Conservation (phyloP, 1,284 basidiomycete species). For the Leucoagaricus sp. region DNA sequence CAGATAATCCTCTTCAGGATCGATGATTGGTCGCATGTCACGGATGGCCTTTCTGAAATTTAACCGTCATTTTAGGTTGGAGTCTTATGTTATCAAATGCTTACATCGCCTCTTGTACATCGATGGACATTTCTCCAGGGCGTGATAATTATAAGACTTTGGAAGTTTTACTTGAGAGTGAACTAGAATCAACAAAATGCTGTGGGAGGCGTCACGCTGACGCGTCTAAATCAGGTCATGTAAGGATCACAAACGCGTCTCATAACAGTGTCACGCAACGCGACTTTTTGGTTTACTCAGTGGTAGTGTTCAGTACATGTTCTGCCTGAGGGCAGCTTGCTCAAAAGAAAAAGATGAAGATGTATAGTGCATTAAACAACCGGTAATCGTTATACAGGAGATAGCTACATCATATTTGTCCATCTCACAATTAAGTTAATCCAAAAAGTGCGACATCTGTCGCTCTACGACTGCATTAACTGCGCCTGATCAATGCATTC, state of each 20-base stretch:
- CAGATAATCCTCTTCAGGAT: constrained; percentile 74
- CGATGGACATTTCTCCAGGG: constrained; percentile 27
- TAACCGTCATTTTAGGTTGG: not conserved
- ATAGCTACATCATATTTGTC: not conserved
- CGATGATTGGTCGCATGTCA: constrained; percentile 68
- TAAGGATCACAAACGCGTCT: too few relatives aligned
- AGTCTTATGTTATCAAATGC: constrained; percentile 2
- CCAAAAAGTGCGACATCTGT: not conserved
- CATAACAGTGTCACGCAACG: too few relatives aligned
- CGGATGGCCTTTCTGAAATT: constrained; percentile 58
- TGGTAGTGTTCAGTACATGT: too few relatives aligned
- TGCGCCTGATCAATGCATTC: not conserved
- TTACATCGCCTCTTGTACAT: constrained; percentile 37
- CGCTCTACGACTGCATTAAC: not conserved
- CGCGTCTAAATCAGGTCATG: too few relatives aligned
- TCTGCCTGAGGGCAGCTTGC: too few relatives aligned
- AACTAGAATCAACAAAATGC: too few relatives aligned
- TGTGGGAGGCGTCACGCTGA: too few relatives aligned
- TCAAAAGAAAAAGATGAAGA: not conserved
- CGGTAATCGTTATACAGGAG: not conserved
- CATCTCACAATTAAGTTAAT: not conserved
- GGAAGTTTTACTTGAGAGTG: too few relatives aligned
- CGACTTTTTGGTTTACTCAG: too few relatives aligned
- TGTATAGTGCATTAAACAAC: not conserved
- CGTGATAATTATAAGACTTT: not conserved